phyloP scores from a whole-genome alignment of 2,329 filamentous ascomycete genomes.

The Dissoconium aciculare region DNA sequence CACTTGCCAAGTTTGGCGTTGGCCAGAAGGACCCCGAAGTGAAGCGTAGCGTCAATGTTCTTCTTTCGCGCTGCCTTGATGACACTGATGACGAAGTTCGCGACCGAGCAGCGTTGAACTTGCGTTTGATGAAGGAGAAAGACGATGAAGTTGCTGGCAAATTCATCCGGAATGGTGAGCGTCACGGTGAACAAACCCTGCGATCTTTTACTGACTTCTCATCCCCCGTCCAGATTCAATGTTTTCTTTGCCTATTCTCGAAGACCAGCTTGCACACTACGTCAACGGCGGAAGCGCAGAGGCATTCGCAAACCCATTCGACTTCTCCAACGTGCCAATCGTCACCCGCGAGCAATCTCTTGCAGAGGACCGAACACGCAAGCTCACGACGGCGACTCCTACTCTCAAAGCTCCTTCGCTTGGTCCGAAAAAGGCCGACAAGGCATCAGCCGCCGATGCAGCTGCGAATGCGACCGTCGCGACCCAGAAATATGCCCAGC shows the following conservation, averaged over 20 bases:
- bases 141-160: slow-evolving; percentile 72
- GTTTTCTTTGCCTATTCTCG: slow-evolving; percentile 86
- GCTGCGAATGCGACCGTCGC: slow-evolving; percentile 57
- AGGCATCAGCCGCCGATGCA: slow-evolving; percentile 58
- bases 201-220: no score
- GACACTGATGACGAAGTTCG: slow-evolving; percentile 96
- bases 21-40: slow-evolving; percentile 93
- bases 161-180: slow-evolving; percentile 82
- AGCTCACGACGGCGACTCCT: slow-evolving; percentile 81
- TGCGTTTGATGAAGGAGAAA: slow-evolving; percentile 71
- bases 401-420: slow-evolving; percentile 86
- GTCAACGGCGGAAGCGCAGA: slow-evolving; percentile 83
- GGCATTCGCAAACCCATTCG: slow-evolving; percentile 73
- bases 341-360: slow-evolving; percentile 93
- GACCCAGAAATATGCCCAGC: slow-evolving; percentile 77
- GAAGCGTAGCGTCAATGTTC: slow-evolving; percentile 84
- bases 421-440: slow-evolving; percentile 57
- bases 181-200: no score
- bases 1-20: slow-evolving; percentile 91
- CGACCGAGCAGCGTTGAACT: slow-evolving; percentile 83
- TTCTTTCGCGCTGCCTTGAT: slow-evolving; percentile 84
- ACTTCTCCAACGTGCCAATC: slow-evolving; percentile 77
- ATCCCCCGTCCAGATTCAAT: slow-evolving; percentile 55
- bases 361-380: slow-evolving; percentile 92
- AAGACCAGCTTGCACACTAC: slow-evolving; percentile 95